Percentiles rank a stretch among this genome's conserved stretches.
These are phyloP conservation scores for Gymnopus androsaceus DNA, from an alignment of 1,284 basidiomycete species.

Conservation along the genomic window DNA sequence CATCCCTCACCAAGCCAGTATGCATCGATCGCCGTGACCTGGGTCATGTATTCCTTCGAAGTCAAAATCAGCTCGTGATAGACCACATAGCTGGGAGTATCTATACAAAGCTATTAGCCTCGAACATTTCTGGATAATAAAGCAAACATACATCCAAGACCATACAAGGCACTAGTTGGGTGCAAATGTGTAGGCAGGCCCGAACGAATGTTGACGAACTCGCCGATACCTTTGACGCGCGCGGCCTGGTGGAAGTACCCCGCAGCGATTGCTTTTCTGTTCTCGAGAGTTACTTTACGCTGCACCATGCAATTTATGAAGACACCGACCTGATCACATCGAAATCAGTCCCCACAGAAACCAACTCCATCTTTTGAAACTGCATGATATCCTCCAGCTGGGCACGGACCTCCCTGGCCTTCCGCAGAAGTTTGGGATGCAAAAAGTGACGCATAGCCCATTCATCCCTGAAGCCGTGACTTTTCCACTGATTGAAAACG, in stretches of 20 bases:
- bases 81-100: slow-evolving; percentile 94
- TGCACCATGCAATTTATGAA: background rate
- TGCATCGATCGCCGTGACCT: slow-evolving; percentile 92
- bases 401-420: slow-evolving; percentile 93
- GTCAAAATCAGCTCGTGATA: slow-evolving; percentile 96
- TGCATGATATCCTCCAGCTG: slow-evolving; percentile 99
- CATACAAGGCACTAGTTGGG: slow-evolving; percentile 95
- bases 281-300: background rate
- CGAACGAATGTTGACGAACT: slow-evolving; percentile 97
- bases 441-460: slow-evolving; percentile 96
- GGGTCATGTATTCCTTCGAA: slow-evolving; percentile 96
- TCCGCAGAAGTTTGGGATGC: slow-evolving; percentile 93
- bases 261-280: slow-evolving; percentile 93
- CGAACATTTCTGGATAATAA: slow-evolving; percentile 13
- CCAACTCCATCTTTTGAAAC: slow-evolving; percentile 90
- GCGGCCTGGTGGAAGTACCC: slow-evolving; percentile 99
- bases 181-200: slow-evolving; percentile 92
- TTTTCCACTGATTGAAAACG: slow-evolving; percentile 98
- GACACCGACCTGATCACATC: slow-evolving; percentile 78
- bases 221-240: slow-evolving; percentile 96
- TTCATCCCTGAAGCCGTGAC: slow-evolving; percentile 90
- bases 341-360: slow-evolving; percentile 93
- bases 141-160: slow-evolving; percentile 80
- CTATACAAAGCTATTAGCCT: slow-evolving; percentile 41
- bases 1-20: slow-evolving; percentile 83